phyloP scores from a whole-genome alignment of 2,329 filamentous ascomycete species.

The Balansia obtecta region DNA sequence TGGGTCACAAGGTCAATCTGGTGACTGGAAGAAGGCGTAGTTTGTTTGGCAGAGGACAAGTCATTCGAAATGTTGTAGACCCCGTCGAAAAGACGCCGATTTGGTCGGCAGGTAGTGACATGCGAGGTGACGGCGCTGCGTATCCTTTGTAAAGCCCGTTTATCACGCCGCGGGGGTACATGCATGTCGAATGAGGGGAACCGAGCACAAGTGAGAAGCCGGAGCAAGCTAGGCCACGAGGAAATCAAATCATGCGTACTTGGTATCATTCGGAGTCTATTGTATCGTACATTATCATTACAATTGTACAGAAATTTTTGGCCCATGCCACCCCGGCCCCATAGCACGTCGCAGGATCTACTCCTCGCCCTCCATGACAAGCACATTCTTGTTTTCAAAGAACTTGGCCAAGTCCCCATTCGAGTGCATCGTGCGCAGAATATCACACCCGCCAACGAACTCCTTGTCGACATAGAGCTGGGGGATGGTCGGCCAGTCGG shows the following conservation, averaged over 20 bases:
- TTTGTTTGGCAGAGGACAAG: constrained; percentile 76
- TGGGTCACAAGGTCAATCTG: constrained; percentile 65
- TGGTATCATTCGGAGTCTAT: too few species aligned
- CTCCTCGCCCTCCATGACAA: constrained; percentile 39
- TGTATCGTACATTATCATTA: too few species aligned
- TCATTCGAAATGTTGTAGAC: constrained; percentile 69
- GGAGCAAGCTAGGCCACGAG: too few species aligned
- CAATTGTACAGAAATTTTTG: too few species aligned
- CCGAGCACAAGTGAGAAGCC: too few species aligned
- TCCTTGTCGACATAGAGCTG: constrained; percentile 93
- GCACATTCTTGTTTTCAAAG: constrained; percentile 82
- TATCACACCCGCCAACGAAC: constrained; percentile 96
- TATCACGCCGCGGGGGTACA: neutral
- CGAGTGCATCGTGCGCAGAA: constrained; percentile 93
- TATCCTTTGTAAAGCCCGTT: constrained; percentile 31
- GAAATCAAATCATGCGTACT: too few species aligned
- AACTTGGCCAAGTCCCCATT: constrained; percentile 86
- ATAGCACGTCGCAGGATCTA: neutral
- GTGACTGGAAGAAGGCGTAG: constrained; percentile 52
- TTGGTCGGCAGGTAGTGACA: constrained; percentile 84
- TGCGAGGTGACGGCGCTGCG: constrained; percentile 67
- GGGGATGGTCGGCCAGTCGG: constrained; percentile 97
- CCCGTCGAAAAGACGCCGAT: constrained; percentile 53
- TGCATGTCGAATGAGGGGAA: neutral
- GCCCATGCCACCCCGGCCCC: too few species aligned